Evolutionary conservation across 192 early-diverging fungal genomes (phyloP).

Genomic region (Coemansia sp.): DNA sequence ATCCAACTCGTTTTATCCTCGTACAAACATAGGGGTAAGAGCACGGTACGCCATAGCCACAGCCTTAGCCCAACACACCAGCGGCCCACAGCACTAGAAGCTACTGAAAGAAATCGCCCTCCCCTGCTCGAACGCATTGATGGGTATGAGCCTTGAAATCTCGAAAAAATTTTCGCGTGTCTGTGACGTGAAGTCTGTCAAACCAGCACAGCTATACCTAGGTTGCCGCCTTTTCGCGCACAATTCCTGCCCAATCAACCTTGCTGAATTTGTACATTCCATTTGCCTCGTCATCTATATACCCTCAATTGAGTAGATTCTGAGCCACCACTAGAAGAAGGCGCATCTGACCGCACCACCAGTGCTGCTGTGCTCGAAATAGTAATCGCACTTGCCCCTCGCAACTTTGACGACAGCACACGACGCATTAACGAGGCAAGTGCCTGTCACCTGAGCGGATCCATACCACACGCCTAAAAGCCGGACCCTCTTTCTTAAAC

Average conservation of each 20-base stretch:
- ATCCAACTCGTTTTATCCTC: not conserved
- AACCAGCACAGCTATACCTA: not conserved
- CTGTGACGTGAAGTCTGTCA: not conserved
- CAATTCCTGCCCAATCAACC: not conserved
- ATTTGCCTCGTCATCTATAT: not conserved
- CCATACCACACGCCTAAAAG: not conserved
- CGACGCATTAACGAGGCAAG: conserved; percentile 40
- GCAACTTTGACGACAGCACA: conserved; percentile 40
- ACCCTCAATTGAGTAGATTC: conserved; percentile 3
- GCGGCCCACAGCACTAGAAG: not conserved
- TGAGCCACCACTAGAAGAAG: not conserved
- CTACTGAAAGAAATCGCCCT: conserved; percentile 3
- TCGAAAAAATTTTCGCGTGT: not conserved
- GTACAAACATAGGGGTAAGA: conserved; percentile 8
- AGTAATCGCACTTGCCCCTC: conserved; percentile 14
- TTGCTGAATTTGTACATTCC: not conserved
- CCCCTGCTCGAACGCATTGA: conserved; percentile 12
- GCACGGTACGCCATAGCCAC: not conserved
- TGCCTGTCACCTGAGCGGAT: conserved; percentile 1
- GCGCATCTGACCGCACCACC: not conserved
- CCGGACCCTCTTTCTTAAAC: not conserved
- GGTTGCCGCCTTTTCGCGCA: not conserved
- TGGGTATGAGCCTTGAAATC: conserved; percentile 18
- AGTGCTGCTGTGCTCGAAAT: conserved; percentile 2
- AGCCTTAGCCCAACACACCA: not conserved